These are phyloP conservation scores for Colletotrichum sp. DNA, from an alignment of 2,329 filamentous ascomycete species.

Conservation along the genomic window DNA sequence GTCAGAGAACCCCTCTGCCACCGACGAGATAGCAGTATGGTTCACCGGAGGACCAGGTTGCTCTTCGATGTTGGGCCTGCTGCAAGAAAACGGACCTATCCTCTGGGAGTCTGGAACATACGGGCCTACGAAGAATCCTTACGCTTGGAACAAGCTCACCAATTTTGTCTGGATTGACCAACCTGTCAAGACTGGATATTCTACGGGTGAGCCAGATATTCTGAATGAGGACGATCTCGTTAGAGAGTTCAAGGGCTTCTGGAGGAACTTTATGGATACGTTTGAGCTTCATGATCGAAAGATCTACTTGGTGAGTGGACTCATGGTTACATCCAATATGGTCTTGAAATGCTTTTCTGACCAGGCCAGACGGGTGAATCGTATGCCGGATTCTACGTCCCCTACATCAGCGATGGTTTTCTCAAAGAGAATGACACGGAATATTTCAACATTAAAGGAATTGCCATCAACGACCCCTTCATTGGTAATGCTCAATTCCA, in stretches of 20 bases:
- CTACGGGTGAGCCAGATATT: slow-evolving; percentile 68
- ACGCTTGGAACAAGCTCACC: slow-evolving; percentile 77
- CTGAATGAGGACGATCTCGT: slow-evolving; percentile 72
- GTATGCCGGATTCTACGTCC: slow-evolving; percentile 69
- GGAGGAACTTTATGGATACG: slow-evolving; percentile 76
- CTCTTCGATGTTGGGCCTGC: slow-evolving; percentile 68
- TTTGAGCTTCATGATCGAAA: slow-evolving; percentile 73
- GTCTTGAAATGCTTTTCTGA: not conserved
- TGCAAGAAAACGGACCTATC: slow-evolving; percentile 81
- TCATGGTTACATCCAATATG: not conserved
- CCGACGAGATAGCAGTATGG: slow-evolving; percentile 67
- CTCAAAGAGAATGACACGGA: slow-evolving; percentile 67
- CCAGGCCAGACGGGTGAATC: slow-evolving; percentile 64
- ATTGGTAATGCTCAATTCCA: slow-evolving; percentile 58
- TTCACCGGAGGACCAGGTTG: slow-evolving; percentile 47
- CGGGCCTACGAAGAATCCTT: slow-evolving; percentile 68
- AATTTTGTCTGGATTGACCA: slow-evolving; percentile 81
- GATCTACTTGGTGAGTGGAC: slow-evolving; percentile 62
- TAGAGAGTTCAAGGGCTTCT: slow-evolving; percentile 77
- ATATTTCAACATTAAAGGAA: slow-evolving; percentile 72
- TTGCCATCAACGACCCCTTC: slow-evolving; percentile 76
- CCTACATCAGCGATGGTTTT: slow-evolving; percentile 77
- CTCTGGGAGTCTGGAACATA: slow-evolving; percentile 74
- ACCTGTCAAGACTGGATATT: slow-evolving; percentile 71
- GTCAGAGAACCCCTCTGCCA: slow-evolving; percentile 50